phyloP scores from a whole-genome alignment of 2,329 filamentous ascomycete genomes.

The Rutstroemia sp. region DNA sequence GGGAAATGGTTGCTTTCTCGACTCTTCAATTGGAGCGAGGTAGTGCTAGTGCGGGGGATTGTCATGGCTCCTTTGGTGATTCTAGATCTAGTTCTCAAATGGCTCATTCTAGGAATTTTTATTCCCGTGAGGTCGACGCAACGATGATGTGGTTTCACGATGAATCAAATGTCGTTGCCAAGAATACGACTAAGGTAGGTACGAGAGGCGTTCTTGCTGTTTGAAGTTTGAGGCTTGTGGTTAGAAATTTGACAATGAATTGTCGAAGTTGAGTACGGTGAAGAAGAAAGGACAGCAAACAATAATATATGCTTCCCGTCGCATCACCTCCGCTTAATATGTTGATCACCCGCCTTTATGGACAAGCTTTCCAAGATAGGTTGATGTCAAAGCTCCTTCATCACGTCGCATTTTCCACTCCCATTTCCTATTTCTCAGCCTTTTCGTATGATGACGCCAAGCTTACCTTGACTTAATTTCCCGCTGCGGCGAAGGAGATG shows the following conservation, averaged over 20 bases:
- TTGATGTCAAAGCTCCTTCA: not conserved
- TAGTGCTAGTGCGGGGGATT: not conserved
- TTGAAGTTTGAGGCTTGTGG: no score
- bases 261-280: no score
- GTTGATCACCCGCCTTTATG: not conserved
- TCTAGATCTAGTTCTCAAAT: not conserved
- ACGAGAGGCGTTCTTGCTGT: no score
- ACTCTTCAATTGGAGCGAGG: conserved; percentile 3
- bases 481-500: not conserved
- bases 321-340: no score
- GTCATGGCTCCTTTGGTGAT: not conserved
- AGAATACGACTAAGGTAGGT: no score
- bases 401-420: not conserved
- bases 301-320: no score
- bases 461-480: not conserved
- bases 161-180: no score
- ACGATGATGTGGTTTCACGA: no score
- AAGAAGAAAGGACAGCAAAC: no score
- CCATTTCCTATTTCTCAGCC: no score
- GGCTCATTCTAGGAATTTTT: not conserved
- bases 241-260: no score
- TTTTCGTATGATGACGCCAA: not conserved
- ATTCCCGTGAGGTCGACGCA: no score
- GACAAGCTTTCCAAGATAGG: not conserved
- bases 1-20: conserved; percentile 7